These are phyloP conservation scores for Komagataella pseudopastoris DNA, from an alignment of 805 yeast genomes.

Conservation along the genomic window DNA sequence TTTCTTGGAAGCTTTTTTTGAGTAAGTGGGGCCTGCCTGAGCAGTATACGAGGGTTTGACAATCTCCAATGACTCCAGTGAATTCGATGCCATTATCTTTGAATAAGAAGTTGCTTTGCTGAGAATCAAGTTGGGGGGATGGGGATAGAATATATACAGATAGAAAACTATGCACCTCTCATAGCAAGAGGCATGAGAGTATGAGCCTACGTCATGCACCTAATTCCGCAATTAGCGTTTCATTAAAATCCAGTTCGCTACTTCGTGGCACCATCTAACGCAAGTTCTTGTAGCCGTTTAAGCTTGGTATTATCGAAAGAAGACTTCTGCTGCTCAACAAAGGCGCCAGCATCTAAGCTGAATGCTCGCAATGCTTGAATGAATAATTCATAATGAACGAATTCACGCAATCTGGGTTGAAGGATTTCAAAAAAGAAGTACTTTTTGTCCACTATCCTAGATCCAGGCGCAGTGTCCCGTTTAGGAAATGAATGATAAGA, in stretches of 20 bases:
- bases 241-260: neutral
- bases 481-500: neutral
- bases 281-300: neutral
- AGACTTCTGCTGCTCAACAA: neutral
- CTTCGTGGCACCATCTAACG: neutral
- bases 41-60: neutral
- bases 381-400: neutral
- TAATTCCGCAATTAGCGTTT: neutral
- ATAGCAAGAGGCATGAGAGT: neutral
- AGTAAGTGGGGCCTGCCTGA: neutral
- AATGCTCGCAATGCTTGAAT: neutral
- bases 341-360: neutral
- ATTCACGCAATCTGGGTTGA: neutral
- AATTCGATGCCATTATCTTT: neutral
- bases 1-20: constrained; percentile 1
- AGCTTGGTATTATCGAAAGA: neutral
- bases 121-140: neutral
- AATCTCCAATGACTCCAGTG: neutral
- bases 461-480: neutral
- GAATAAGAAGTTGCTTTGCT: neutral
- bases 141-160: neutral
- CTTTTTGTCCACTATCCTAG: neutral
- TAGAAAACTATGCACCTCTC: neutral
- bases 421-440: neutral
- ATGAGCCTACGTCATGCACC: neutral